These are phyloP conservation scores for Choiromyces venosus DNA, from an alignment of 495 filamentous ascomycete species.

Conservation along the genomic window DNA sequence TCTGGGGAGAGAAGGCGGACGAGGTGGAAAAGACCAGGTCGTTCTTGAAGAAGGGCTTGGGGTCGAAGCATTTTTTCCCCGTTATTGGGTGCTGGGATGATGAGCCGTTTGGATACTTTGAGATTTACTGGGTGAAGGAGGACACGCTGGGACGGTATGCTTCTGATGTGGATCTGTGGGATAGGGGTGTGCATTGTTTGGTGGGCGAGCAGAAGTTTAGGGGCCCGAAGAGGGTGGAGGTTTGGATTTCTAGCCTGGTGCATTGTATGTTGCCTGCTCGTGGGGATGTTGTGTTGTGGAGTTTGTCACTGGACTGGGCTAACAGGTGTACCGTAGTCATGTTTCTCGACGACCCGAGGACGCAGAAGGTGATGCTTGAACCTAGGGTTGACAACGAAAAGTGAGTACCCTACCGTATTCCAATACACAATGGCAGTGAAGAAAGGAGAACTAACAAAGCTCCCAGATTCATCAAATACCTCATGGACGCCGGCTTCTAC, in stretches of 20 bases:
- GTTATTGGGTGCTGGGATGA: slow-evolving; percentile 76
- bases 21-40: slow-evolving; percentile 55
- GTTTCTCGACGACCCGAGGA: slow-evolving; percentile 73
- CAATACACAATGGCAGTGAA: background rate
- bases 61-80: slow-evolving; percentile 71
- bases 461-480: slow-evolving; percentile 69
- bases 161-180: slow-evolving; percentile 63
- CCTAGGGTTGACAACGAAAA: slow-evolving; percentile 87
- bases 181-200: slow-evolving; percentile 80
- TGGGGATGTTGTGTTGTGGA: background rate
- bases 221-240: slow-evolving; percentile 63
- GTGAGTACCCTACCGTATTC: slow-evolving; percentile 51
- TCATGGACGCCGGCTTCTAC: slow-evolving; percentile 69
- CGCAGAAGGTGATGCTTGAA: slow-evolving; percentile 74
- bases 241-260: slow-evolving; percentile 79
- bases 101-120: slow-evolving; percentile 94
- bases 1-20: slow-evolving; percentile 72
- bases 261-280: slow-evolving; percentile 60
- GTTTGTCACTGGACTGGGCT: background rate
- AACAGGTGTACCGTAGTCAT: slow-evolving; percentile 30
- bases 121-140: slow-evolving; percentile 98
- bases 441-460: slow-evolving; percentile 23
- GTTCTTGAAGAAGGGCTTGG: slow-evolving; percentile 62
- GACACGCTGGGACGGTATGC: slow-evolving; percentile 60
- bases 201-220: slow-evolving; percentile 91